These are phyloP conservation scores for Backusella circina DNA, from an alignment of 192 early-diverging fungal species.

Conservation along the genomic window DNA sequence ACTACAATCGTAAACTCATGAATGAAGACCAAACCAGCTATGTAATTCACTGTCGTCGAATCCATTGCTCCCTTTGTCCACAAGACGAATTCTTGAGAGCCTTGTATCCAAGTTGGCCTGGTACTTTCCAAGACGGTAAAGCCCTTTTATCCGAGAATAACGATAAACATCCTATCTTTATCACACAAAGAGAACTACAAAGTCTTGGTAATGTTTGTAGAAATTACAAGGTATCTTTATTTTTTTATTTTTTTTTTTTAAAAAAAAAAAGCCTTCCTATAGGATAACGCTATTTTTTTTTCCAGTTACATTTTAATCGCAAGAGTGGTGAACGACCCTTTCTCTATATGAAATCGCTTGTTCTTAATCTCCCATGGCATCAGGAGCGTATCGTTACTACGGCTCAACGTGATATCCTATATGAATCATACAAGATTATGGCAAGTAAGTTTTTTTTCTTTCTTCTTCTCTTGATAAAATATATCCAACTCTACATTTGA, in stretches of 20 bases:
- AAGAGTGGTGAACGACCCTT: slow-evolving; percentile 5
- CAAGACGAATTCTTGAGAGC: neutral
- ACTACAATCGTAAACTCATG: neutral
- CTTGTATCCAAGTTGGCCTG: neutral
- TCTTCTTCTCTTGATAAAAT: neutral
- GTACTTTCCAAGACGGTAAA: neutral
- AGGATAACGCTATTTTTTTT: neutral
- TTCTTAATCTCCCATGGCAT: neutral
- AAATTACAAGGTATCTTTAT: neutral
- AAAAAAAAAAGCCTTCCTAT: too few species aligned
- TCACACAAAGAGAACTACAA: neutral
- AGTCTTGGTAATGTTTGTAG: neutral
- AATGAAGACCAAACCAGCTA: neutral
- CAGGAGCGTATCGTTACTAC: neutral
- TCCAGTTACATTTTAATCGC: neutral
- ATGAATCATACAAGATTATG: neutral
- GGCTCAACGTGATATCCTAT: neutral
- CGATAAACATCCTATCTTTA: neutral
- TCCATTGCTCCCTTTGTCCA: neutral
- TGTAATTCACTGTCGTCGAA: neutral
- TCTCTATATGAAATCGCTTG: neutral
- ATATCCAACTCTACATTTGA: neutral
- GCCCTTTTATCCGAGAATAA: neutral
- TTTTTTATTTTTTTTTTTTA: neutral
- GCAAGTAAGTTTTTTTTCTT: too few species aligned